These are phyloP conservation scores for Auricularia auricula-judae DNA, from an alignment of 768 basidiomycete genomes.

Conservation along the genomic window DNA sequence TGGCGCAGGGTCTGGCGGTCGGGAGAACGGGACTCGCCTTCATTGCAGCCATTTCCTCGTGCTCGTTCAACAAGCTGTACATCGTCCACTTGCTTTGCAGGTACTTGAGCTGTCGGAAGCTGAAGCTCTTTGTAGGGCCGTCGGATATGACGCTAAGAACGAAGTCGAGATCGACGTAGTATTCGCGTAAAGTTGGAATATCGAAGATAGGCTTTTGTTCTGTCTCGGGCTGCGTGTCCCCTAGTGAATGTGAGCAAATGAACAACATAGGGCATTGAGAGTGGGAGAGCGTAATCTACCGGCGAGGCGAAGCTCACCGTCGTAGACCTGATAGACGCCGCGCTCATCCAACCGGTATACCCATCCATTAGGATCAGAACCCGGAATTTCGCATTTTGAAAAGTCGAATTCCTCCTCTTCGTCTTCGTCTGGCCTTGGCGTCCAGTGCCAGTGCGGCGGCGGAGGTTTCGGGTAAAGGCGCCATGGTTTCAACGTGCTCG, in stretches of 20 bases:
- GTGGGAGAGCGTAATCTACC: background rate
- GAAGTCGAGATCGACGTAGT: slow-evolving; percentile 92
- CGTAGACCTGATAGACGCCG: slow-evolving; percentile 86
- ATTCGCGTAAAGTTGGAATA: slow-evolving; percentile 82
- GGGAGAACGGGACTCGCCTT: slow-evolving; percentile 47
- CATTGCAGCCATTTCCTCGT: slow-evolving; percentile 91
- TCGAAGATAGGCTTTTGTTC: slow-evolving; percentile 53
- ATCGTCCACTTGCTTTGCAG: slow-evolving; percentile 89
- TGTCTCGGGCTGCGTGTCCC: slow-evolving; percentile 6
- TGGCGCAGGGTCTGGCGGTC: background rate
- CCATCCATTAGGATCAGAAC: slow-evolving; percentile 38
- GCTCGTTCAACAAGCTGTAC: slow-evolving; percentile 86
- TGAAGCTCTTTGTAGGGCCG: slow-evolving; percentile 93
- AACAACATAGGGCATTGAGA: background rate
- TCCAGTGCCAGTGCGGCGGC: slow-evolving; percentile 92
- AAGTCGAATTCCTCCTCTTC: slow-evolving; percentile 50
- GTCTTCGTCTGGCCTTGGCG: slow-evolving; percentile 5
- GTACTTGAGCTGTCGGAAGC: slow-evolving; percentile 84
- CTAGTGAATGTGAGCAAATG: no score
- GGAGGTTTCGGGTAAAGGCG: slow-evolving; percentile 87
- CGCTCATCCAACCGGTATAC: slow-evolving; percentile 68
- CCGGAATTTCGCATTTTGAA: slow-evolving; percentile 65
- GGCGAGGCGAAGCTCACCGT: background rate
- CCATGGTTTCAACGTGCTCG: slow-evolving; percentile 42
- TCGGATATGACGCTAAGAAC: slow-evolving; percentile 84